These are phyloP conservation scores for Pichia manshurica DNA, from an alignment of 805 yeast species.

Conservation along the genomic window DNA sequence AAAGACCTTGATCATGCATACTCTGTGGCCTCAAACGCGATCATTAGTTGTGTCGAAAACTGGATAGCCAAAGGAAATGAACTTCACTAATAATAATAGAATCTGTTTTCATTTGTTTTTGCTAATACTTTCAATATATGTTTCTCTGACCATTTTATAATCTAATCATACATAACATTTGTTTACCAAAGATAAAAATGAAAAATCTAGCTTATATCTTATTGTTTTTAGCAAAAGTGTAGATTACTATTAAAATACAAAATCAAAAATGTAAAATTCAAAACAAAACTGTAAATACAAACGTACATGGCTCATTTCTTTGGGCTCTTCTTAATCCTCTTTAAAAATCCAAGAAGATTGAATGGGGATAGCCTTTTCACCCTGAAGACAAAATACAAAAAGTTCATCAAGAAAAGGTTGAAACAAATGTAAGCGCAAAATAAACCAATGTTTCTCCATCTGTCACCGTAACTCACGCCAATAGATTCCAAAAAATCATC, in stretches of 20 bases:
- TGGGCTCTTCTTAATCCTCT: background rate
- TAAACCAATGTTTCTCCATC: constrained; percentile 68
- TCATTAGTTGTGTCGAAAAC: background rate
- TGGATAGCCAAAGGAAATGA: constrained; percentile 4
- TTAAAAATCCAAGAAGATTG: background rate
- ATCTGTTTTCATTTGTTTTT: background rate
- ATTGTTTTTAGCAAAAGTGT: too few relatives aligned
- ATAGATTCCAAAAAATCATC: constrained; percentile 42
- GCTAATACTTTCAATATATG: background rate
- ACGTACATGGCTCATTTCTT: too few relatives aligned
- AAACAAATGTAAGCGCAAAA: constrained; percentile 50
- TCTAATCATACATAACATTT: background rate
- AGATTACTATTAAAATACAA: too few relatives aligned
- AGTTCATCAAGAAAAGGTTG: constrained; percentile 40
- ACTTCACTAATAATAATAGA: background rate
- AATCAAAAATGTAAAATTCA: too few relatives aligned
- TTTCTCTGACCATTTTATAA: background rate
- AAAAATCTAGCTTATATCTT: too few relatives aligned
- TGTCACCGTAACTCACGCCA: constrained; percentile 37
- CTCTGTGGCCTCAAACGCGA: constrained; percentile 29
- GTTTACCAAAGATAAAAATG: too few relatives aligned
- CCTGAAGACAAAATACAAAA: constrained; percentile 32
- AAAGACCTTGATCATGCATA: constrained; percentile 42
- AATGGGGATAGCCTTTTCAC: constrained; percentile 16
- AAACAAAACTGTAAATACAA: too few relatives aligned